phyloP scores from a whole-genome alignment of 2,329 filamentous ascomycete genomes.

The Talaromyces sp. region DNA sequence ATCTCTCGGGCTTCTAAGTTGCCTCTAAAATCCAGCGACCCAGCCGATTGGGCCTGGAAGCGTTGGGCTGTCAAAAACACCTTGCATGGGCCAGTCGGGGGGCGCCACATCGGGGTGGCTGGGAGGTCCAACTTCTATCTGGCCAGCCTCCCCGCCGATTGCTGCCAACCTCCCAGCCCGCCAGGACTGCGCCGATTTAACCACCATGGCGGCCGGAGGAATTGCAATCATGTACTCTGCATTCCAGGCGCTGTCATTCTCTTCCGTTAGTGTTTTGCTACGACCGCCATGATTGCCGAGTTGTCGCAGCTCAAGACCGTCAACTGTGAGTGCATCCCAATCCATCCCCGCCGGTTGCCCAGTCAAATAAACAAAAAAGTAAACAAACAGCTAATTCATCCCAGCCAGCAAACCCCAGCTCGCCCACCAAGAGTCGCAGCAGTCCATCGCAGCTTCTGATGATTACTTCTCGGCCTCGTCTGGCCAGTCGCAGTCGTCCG shows the following conservation, averaged over 20 bases:
- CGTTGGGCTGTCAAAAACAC: neutral
- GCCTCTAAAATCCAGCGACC: neutral
- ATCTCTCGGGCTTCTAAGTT: neutral
- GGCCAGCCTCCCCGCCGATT: neutral
- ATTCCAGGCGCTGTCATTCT: slow-evolving; percentile 7
- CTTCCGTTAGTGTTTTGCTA: slow-evolving; percentile 14
- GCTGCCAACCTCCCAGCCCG: slow-evolving; percentile 8
- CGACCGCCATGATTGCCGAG: slow-evolving; percentile 21
- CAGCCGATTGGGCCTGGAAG: neutral
- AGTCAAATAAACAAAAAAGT: slow-evolving; percentile 17
- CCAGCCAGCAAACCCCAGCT: slow-evolving; percentile 41
- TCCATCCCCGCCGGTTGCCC: slow-evolving; percentile 10
- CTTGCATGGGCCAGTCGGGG: slow-evolving; percentile 8
- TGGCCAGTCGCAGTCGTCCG: slow-evolving; percentile 29
- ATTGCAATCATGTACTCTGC: neutral
- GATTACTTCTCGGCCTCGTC: slow-evolving; percentile 44
- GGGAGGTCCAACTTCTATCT: slow-evolving; percentile 2
- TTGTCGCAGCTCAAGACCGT: slow-evolving; percentile 31
- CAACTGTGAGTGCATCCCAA: slow-evolving; percentile 25
- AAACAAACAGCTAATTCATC: slow-evolving; percentile 10
- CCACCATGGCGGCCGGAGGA: neutral
- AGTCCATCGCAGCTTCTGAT: slow-evolving; percentile 44
- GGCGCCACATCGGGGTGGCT: slow-evolving; percentile 10
- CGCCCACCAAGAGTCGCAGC: slow-evolving; percentile 36
- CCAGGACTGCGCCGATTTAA: neutral